phyloP scores from a whole-genome alignment of 2,329 filamentous ascomycete genomes.

The Alternaria longipes region DNA sequence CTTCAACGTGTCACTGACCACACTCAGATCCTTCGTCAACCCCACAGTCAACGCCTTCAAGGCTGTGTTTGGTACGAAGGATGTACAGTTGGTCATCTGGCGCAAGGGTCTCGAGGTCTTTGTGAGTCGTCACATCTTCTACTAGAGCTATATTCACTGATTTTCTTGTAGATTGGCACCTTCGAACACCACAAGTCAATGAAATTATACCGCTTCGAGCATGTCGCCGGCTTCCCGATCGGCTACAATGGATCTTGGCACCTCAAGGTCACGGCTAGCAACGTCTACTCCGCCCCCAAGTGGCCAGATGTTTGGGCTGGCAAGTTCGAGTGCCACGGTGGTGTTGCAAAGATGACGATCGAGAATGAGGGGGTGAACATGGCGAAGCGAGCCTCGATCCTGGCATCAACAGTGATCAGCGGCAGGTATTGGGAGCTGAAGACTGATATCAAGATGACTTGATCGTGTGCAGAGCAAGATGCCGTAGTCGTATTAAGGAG shows the following conservation, averaged over 20 bases:
- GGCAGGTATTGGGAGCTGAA: conserved; percentile 23
- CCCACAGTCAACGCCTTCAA: conserved; percentile 26
- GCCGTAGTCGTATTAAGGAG: not conserved
- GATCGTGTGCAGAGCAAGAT: not conserved
- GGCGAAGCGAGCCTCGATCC: conserved; percentile 13
- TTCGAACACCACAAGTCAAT: conserved; percentile 23
- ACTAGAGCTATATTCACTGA: not conserved
- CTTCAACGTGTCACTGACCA: conserved; percentile 11
- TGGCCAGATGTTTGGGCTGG: conserved; percentile 32
- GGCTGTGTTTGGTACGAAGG: conserved; percentile 20
- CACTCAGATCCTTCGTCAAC: conserved; percentile 18
- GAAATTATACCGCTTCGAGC: conserved; percentile 24
- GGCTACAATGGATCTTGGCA: conserved; percentile 33
- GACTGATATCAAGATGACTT: conserved; percentile 17
- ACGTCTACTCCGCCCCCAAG: conserved; percentile 20
- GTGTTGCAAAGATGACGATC: conserved; percentile 24
- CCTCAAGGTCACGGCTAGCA: conserved; percentile 18
- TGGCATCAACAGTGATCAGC: conserved; percentile 16
- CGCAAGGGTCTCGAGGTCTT: conserved; percentile 31
- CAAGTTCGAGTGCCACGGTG: conserved; percentile 24
- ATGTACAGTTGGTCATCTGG: conserved; percentile 30
- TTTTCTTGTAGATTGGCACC: conserved; percentile 17
- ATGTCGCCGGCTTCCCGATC: conserved; percentile 28
- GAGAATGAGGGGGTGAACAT: conserved; percentile 15
- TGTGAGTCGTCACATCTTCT: conserved; percentile 12